phyloP scores from a whole-genome alignment of 192 early-diverging fungal species.

The Coemansia sp. region DNA sequence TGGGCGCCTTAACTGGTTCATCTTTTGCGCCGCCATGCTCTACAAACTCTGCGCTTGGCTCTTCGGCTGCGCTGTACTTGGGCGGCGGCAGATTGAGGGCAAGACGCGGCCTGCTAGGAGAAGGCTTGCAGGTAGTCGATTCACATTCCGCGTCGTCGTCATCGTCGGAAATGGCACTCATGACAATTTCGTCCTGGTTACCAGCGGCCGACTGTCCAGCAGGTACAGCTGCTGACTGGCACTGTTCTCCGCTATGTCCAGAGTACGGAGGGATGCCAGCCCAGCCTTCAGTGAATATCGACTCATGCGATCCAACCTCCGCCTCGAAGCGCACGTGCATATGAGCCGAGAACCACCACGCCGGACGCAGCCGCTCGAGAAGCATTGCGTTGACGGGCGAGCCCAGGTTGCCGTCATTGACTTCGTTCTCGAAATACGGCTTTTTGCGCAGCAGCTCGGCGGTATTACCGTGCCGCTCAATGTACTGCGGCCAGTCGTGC shows the following conservation, averaged over 20 bases:
- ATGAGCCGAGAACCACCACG: constrained; percentile 96
- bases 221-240: not conserved
- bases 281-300: constrained; percentile 30
- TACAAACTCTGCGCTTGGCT: not conserved
- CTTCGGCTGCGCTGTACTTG: constrained; percentile 18
- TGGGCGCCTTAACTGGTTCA: not conserved
- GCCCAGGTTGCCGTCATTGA: constrained; percentile 65
- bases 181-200: constrained; percentile 62
- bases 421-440: constrained; percentile 76
- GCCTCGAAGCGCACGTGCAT: constrained; percentile 92
- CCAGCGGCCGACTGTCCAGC: not conserved
- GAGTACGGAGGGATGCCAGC: constrained; percentile 18
- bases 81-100: constrained; percentile 38
- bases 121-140: not conserved
- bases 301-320: constrained; percentile 56
- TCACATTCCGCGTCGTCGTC: constrained; percentile 9
- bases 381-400: constrained; percentile 73
- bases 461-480: constrained; percentile 79
- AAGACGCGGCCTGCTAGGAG: constrained; percentile 11
- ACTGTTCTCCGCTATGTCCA: not conserved
- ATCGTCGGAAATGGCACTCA: constrained; percentile 39
- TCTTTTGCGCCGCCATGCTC: not conserved
- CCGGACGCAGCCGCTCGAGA: constrained; percentile 74
- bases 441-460: constrained; percentile 66
- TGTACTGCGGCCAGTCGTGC: constrained; percentile 96